phyloP scores from a whole-genome alignment of 2,329 filamentous ascomycete species.

The Exophiala sp. region DNA sequence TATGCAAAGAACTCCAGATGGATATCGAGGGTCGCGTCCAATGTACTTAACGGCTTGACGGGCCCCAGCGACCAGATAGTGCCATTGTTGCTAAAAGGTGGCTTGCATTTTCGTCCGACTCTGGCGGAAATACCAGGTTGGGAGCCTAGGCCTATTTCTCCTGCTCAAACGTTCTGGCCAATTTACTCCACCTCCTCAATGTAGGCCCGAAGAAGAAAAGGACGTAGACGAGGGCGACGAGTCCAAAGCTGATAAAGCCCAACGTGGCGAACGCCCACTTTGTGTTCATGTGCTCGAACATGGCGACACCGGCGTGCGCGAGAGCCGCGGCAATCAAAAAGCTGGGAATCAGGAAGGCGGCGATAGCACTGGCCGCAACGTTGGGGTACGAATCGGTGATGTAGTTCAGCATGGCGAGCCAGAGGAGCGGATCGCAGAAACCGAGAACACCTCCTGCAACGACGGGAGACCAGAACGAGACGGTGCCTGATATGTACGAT shows the following conservation, averaged over 20 bases:
- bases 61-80: background rate
- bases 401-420: constrained; percentile 45
- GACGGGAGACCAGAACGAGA: constrained; percentile 42
- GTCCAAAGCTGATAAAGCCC: constrained; percentile 39
- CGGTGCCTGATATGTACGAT: constrained; percentile 10
- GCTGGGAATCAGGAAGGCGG: constrained; percentile 44
- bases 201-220: constrained; percentile 41
- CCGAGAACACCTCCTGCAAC: constrained; percentile 40
- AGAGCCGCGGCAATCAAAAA: constrained; percentile 41
- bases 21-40: background rate
- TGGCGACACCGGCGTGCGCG: constrained; percentile 40
- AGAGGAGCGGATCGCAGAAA: constrained; percentile 43
- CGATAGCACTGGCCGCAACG: constrained; percentile 41
- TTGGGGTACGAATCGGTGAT: constrained; percentile 44
- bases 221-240: constrained; percentile 42
- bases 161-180: constrained; percentile 28
- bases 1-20: background rate
- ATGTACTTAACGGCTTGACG: background rate
- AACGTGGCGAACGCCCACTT: constrained; percentile 44
- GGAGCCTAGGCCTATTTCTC: background rate
- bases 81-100: no score
- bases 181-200: constrained; percentile 34
- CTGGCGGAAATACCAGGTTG: no score
- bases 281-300: constrained; percentile 38
- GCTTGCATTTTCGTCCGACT: no score